These are phyloP conservation scores for Trichoderma simmonsii DNA, from an alignment of 2,329 filamentous ascomycete genomes.

Conservation along the genomic window DNA sequence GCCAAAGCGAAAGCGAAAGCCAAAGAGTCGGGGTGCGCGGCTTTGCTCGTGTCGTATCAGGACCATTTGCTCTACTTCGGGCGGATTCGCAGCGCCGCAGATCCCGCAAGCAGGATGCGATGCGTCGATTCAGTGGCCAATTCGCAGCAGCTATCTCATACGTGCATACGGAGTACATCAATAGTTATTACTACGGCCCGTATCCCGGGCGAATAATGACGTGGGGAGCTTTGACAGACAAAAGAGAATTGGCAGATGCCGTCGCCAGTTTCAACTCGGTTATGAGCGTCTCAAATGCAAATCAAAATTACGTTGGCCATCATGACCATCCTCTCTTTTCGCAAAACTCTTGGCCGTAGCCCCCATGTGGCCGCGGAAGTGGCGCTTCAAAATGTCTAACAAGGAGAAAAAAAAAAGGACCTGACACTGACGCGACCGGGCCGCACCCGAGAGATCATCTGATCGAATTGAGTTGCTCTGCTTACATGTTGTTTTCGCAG, in stretches of 20 bases:
- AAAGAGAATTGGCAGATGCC: neutral
- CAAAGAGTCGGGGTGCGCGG: neutral
- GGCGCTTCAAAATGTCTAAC: constrained; percentile 1
- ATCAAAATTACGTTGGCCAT: neutral
- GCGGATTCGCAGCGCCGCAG: neutral
- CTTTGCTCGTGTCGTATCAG: neutral
- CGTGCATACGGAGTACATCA: neutral
- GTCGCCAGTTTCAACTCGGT: neutral
- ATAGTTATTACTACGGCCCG: neutral
- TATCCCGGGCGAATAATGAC: neutral
- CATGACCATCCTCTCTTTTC: neutral
- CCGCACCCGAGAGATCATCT: constrained; percentile 17
- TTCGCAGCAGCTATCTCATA: constrained; percentile 1
- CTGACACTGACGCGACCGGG: constrained; percentile 13
- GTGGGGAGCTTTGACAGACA: neutral
- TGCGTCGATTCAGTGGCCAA: neutral
- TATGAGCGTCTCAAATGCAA: neutral
- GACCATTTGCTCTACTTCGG: neutral
- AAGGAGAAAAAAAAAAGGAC: neutral
- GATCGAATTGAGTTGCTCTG: constrained; percentile 11
- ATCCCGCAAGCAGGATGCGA: constrained; percentile 12
- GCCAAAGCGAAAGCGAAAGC: neutral
- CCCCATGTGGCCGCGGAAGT: constrained; percentile 12
- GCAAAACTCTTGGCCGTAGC: neutral
- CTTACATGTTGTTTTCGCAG: constrained; percentile 1